phyloP scores from a whole-genome alignment of 1,284 basidiomycete genomes.

The Ganoderma boninense region DNA sequence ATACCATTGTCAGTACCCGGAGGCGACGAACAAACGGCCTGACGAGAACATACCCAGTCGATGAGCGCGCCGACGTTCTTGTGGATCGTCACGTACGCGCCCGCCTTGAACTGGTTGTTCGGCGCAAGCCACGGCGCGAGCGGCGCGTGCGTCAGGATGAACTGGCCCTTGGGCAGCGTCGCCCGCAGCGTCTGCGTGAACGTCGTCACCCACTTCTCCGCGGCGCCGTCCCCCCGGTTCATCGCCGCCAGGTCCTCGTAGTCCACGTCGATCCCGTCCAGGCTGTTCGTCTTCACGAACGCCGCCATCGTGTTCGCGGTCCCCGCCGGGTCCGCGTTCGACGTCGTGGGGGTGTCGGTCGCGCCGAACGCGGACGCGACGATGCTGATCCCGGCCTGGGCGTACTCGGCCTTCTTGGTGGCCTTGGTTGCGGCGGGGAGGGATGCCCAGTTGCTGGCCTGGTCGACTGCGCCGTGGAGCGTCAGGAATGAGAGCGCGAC shows the following conservation, averaged over 20 bases:
- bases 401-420: constrained; percentile 51
- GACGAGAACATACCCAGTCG: background rate
- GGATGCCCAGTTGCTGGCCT: background rate
- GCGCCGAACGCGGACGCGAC: constrained; percentile 37
- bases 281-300: constrained; percentile 40
- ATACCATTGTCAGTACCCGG: too few relatives aligned
- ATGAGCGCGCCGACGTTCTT: constrained; percentile 53
- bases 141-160: too few relatives aligned
- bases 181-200: too few relatives aligned
- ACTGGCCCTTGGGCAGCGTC: too few relatives aligned
- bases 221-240: constrained; percentile 48
- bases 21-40: too few relatives aligned
- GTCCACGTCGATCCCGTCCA: constrained; percentile 67
- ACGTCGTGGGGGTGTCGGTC: constrained; percentile 58
- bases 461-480: constrained; percentile 21
- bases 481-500: constrained; percentile 28
- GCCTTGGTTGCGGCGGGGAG: constrained; percentile 37
- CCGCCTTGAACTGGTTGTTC: constrained; percentile 46
- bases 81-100: constrained; percentile 68
- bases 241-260: constrained; percentile 61
- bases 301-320: constrained; percentile 57
- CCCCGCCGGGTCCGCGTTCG: constrained; percentile 47
- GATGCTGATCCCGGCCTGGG: constrained; percentile 54
- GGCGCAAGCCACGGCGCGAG: too few relatives aligned
- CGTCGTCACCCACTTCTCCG: too few relatives aligned